Conservation (phyloP, 352 stramenopile species). For the Albugo laibachii region DNA sequence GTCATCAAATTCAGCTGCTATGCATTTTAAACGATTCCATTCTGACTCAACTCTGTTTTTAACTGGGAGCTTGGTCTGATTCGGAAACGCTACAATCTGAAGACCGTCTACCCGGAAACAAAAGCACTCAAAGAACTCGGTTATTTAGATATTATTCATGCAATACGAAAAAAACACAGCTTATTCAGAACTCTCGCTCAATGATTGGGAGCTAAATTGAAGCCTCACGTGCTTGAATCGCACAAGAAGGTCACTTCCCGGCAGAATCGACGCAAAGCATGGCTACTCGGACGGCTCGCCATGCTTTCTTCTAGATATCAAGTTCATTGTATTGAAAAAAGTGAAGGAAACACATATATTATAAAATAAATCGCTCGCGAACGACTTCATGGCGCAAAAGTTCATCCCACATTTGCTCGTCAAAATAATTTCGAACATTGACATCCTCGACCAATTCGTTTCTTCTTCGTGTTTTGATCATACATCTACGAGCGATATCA, state of each 20-base stretch:
- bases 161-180: constrained; percentile 71
- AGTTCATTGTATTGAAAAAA: constrained; percentile 13
- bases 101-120: constrained; percentile 28
- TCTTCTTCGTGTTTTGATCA: constrained; percentile 98
- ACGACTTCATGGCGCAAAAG: constrained; percentile 83
- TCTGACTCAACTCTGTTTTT: background rate
- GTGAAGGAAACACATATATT: background rate
- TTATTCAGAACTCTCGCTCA: constrained; percentile 33
- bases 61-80: constrained; percentile 39
- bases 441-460: constrained; percentile 98
- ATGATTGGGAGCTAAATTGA: constrained; percentile 26
- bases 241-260: constrained; percentile 50
- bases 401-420: constrained; percentile 93
- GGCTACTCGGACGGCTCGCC: constrained; percentile 22
- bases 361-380: too few relatives aligned
- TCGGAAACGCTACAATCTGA: constrained; percentile 20
- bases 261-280: constrained; percentile 41
- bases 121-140: constrained; percentile 50
- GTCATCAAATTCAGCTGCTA: constrained; percentile 17
- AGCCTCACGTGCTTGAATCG: constrained; percentile 20
- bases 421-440: constrained; percentile 97
- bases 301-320: constrained; percentile 23
- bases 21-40: background rate
- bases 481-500: constrained; percentile 94
- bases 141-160: constrained; percentile 31